Percentiles rank a stretch among this genome's conserved stretches.
Conservation (phyloP, 768 basidiomycete species). For the Serendipita sp. region DNA sequence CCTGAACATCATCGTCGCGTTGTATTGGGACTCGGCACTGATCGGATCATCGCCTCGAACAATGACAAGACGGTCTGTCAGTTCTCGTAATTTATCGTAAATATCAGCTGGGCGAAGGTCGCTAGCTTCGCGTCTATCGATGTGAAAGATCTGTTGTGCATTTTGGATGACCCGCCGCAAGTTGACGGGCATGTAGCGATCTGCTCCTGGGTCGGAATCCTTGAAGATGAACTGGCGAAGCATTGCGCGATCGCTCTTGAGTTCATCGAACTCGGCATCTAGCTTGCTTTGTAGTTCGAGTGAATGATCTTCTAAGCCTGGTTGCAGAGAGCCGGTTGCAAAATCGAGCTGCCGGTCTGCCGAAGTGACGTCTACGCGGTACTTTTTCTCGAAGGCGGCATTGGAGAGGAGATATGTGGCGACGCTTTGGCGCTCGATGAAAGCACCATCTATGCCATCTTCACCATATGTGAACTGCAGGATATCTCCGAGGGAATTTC, state of each 20-base stretch:
- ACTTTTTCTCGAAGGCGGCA: slow-evolving; percentile 75
- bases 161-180: slow-evolving; percentile 91
- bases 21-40: slow-evolving; percentile 63
- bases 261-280: slow-evolving; percentile 58
- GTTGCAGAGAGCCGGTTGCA: slow-evolving; percentile 61
- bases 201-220: slow-evolving; percentile 46
- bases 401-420: slow-evolving; percentile 76
- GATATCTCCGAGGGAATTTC: slow-evolving; percentile 92
- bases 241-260: slow-evolving; percentile 55
- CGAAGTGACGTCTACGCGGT: slow-evolving; percentile 78
- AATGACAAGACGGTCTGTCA: slow-evolving; percentile 65
- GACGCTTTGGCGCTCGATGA: slow-evolving; percentile 89
- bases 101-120: slow-evolving; percentile 84
- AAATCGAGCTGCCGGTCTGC: slow-evolving; percentile 62
- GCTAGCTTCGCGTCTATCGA: slow-evolving; percentile 83
- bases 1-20: slow-evolving; percentile 81
- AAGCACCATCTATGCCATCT: slow-evolving; percentile 97
- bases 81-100: slow-evolving; percentile 57
- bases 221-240: slow-evolving; percentile 80
- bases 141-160: slow-evolving; percentile 90
- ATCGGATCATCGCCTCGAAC: slow-evolving; percentile 76
- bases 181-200: slow-evolving; percentile 90
- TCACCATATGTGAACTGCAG: slow-evolving; percentile 96
- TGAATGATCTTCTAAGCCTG: slow-evolving; percentile 75
- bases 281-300: slow-evolving; percentile 68